Base-by-base conservation (phyloP, 805 yeast species). In the Nakazawaea siamensis region DNA sequence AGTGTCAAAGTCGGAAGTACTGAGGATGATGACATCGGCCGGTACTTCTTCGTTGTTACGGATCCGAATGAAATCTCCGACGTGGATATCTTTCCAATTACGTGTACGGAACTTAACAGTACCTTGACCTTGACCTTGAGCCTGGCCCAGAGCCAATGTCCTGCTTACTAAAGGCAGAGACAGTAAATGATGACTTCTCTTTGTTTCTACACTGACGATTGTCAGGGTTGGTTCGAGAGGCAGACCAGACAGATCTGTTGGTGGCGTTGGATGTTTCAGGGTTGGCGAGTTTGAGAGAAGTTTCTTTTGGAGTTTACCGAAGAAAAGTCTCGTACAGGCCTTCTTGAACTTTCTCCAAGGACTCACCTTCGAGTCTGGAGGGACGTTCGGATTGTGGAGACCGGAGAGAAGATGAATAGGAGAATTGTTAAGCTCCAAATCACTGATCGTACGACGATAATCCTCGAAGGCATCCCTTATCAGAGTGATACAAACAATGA, bases 401-500 rank as follows among this genome's bases (percentile, higher is more conserved):
- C 80, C 73, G 33, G 54, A 50, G 27, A 82, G 60, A 29, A 80
- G 73, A 51, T 80, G 86, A 0, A 87, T 80, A 23, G 65, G 60
- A 33, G 81, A 82, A 53, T 83, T 83, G 52, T 83, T 83, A 24
- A 83, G 74, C 54, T 82, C 86, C 52, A 79, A 57, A 57, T 83
- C 94, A 27, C 76, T 58, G 2, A 68, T 62, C 0, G 86, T 77
- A 58, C 94, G 68, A 54, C 86, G 64, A 8, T 84, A 80, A 54
- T 83, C 94, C 55, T 83, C 94, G 29, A 83, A 58, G 1, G 85
- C 92, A 57, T 83, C 94, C 47, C 80, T 80, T 39, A 80, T 62
- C 0, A 86, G 88, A 1, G 94, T 83, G 29, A 83, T 68, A 8
- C 64, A 53, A 18, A 83, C 84, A 57, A 83, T 82, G 29, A 80